Percentiles rank a stretch among this genome's conserved stretches.
Evolutionary conservation across 1,284 basidiomycete species (phyloP).

Genomic region (Moesziomyces aphidis): DNA sequence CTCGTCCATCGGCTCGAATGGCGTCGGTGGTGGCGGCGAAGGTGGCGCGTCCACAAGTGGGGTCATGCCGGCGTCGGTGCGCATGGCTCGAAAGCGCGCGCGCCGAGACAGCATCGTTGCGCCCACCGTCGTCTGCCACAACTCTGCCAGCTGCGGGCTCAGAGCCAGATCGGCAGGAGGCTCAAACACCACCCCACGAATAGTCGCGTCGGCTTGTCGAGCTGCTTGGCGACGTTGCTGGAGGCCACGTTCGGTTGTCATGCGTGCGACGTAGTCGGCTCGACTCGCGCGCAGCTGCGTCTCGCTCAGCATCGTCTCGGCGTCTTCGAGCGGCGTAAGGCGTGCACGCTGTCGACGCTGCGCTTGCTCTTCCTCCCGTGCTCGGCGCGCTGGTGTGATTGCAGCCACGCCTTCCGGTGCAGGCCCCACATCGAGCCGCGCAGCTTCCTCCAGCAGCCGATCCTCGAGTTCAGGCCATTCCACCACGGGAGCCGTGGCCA

Average conservation of each 20-base stretch:
- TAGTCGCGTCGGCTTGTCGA: constrained; percentile 3
- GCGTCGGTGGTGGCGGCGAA: constrained; percentile 26
- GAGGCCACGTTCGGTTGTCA: constrained; percentile 13
- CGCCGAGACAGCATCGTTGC: constrained; percentile 16
- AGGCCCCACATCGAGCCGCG: constrained; percentile 24
- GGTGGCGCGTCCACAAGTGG: constrained; percentile 13
- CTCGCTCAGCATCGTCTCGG: constrained; percentile 20
- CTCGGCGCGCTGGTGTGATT: constrained; percentile 25
- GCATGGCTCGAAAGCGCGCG: constrained; percentile 10
- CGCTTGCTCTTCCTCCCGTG: constrained; percentile 13
- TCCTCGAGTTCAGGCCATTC: constrained; percentile 45
- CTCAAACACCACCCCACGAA: constrained; percentile 10
- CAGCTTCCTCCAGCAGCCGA: constrained; percentile 31
- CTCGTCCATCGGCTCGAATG: constrained; percentile 7
- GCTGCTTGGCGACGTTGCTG: background rate
- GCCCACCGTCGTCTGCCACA: constrained; percentile 36
- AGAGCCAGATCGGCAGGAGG: constrained; percentile 30
- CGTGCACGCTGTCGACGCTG: constrained; percentile 1
- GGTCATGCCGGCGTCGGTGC: constrained; percentile 8
- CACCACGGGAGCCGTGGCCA: constrained; percentile 6
- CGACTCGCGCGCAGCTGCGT: constrained; percentile 19
- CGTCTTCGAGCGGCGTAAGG: constrained; percentile 17
- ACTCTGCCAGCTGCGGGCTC: constrained; percentile 13
- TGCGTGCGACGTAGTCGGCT: constrained; percentile 20
- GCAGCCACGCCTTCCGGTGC: constrained; percentile 22